A percentile compares a stretch with the other conserved stretches of the same genome.
These are phyloP conservation scores for Xylaria sp. DNA, from an alignment of 495 filamentous ascomycete genomes.

Conservation along the genomic window DNA sequence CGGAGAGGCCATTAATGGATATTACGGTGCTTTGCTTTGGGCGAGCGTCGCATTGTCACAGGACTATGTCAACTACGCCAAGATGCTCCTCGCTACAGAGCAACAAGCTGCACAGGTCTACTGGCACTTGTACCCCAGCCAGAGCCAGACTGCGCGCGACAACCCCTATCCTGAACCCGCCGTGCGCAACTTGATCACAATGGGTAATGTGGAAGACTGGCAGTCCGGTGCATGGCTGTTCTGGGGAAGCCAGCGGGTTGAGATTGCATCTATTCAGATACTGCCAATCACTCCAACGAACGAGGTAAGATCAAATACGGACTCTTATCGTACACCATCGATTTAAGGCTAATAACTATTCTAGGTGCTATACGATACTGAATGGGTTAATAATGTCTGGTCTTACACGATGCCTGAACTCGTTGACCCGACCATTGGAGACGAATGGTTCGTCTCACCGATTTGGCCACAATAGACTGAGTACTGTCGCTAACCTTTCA, in stretches of 20 bases:
- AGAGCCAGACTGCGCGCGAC: slow-evolving; percentile 3
- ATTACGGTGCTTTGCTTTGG: not conserved
- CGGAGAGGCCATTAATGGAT: not conserved
- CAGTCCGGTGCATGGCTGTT: slow-evolving; percentile 2
- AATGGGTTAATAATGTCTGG: slow-evolving; percentile 4
- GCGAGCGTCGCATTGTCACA: slow-evolving; percentile 2
- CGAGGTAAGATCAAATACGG: not conserved
- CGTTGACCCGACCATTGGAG: slow-evolving; percentile 5
- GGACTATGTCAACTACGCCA: not conserved
- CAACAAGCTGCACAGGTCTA: slow-evolving; percentile 1
- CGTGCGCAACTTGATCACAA: not conserved
- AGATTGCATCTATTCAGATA: slow-evolving; percentile 1
- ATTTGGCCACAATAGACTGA: not conserved
- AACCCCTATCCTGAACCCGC: not conserved
- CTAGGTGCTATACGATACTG: not conserved
- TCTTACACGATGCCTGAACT: slow-evolving; percentile 4
- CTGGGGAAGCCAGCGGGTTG: not conserved
- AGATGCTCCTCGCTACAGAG: not conserved
- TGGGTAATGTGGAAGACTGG: slow-evolving; percentile 6
- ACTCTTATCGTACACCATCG: not conserved
- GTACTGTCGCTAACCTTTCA: not conserved
- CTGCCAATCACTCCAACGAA: not conserved
- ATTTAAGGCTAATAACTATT: not conserved
- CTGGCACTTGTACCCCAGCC: slow-evolving; percentile 3
- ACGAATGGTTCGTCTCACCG: not conserved